These are phyloP conservation scores for Cladosporium sp. DNA, from an alignment of 2,329 filamentous ascomycete genomes.

Conservation along the genomic window DNA sequence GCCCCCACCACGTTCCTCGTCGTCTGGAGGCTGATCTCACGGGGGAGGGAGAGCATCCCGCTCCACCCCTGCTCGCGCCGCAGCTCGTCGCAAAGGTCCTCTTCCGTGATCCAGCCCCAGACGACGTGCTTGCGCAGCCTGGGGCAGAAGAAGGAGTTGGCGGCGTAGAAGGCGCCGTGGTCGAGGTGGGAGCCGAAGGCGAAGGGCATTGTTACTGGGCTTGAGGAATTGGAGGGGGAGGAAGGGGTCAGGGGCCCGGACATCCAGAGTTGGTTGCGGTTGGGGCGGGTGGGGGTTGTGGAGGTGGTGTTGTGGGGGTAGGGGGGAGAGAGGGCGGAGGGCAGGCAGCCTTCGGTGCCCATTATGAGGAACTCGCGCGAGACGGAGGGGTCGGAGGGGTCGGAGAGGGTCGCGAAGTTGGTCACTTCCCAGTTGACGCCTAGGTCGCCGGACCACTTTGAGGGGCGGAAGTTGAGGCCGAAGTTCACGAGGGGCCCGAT, in stretches of 20 bases:
- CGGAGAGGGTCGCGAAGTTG: conserved; percentile 40
- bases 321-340: conserved; percentile 14
- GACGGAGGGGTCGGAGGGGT: conserved; percentile 22
- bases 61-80: conserved; percentile 46
- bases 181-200: conserved; percentile 43
- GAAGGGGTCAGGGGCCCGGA: conserved; percentile 27
- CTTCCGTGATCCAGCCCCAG: conserved; percentile 48
- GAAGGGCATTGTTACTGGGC: conserved; percentile 27
- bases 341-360: conserved; percentile 40
- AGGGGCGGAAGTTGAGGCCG: conserved; percentile 33
- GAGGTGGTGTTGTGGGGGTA: conserved; percentile 2
- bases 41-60: conserved; percentile 42
- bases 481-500: conserved; percentile 39
- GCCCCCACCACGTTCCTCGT: conserved; percentile 34
- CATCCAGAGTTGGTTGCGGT: conserved; percentile 41
- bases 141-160: conserved; percentile 45
- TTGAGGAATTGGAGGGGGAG: background rate
- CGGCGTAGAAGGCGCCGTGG: conserved; percentile 45
- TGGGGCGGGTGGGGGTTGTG: conserved; percentile 21
- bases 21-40: conserved; percentile 38
- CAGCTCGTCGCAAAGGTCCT: conserved; percentile 40
- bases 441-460: conserved; percentile 45
- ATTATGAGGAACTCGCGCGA: conserved; percentile 40
- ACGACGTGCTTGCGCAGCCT: conserved; percentile 36
- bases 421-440: conserved; percentile 49